A percentile compares a stretch with the other conserved stretches of the same genome.
Conservation (phyloP, 805 yeast species). For the Phaffomyces opuntiae region DNA sequence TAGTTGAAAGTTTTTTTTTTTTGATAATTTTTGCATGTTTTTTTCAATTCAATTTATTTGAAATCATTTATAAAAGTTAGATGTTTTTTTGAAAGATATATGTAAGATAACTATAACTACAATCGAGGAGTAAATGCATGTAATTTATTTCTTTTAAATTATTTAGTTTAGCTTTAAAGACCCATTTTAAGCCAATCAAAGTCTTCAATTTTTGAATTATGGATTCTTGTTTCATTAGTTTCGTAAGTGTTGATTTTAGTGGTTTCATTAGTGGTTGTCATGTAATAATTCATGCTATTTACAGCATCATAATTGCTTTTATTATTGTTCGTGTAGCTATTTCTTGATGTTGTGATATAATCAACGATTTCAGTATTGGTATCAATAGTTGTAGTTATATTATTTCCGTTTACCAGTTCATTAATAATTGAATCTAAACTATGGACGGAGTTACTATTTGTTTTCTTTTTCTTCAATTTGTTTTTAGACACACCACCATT, state of each 20-base stretch:
- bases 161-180: slow-evolving; percentile 4
- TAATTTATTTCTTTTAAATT: neutral
- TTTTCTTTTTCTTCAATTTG: too few species aligned
- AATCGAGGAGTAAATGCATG: too few species aligned
- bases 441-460: too few species aligned
- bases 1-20: too few species aligned
- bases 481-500: too few species aligned
- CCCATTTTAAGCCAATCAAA: slow-evolving; percentile 21
- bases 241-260: too few species aligned
- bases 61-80: neutral
- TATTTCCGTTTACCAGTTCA: neutral
- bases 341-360: neutral
- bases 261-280: too few species aligned
- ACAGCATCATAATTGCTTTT: neutral
- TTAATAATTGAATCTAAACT: neutral
- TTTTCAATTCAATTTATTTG: neutral
- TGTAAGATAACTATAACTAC: too few species aligned
- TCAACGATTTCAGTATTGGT: too few species aligned
- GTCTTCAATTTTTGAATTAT: slow-evolving; percentile 5
- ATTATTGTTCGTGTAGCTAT: neutral
- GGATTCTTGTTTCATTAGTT: too few species aligned
- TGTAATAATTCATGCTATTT: too few species aligned
- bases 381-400: neutral
- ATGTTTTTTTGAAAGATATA: neutral
- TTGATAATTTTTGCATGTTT: too few species aligned